These are phyloP conservation scores for Didymella exigua DNA, from an alignment of 2,329 filamentous ascomycete species.

Conservation along the genomic window DNA sequence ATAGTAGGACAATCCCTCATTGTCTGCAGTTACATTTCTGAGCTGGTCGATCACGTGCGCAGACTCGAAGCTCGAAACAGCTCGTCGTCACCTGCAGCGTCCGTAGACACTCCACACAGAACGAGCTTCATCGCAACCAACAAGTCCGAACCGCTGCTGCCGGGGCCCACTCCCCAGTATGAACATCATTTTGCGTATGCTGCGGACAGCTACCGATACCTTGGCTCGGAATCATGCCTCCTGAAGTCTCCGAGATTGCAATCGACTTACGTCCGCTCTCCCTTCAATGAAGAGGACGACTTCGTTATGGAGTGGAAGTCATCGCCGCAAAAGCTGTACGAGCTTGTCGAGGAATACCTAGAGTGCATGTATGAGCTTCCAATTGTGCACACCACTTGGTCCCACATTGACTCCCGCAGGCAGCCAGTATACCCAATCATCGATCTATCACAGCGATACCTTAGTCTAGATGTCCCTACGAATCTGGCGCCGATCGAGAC, in stretches of 20 bases:
- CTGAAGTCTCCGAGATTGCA: constrained; percentile 40
- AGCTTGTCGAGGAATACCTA: constrained; percentile 41
- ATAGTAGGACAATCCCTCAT: not conserved
- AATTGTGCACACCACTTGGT: not conserved
- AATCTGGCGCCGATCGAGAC: constrained; percentile 34
- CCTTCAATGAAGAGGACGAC: constrained; percentile 33
- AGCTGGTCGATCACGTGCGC: constrained; percentile 45
- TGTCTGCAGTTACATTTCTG: constrained; percentile 40
- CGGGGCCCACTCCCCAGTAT: constrained; percentile 25
- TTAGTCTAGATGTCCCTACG: constrained; percentile 27
- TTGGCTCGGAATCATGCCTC: constrained; percentile 43
- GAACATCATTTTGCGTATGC: constrained; percentile 46
- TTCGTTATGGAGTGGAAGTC: constrained; percentile 33
- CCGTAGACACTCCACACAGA: constrained; percentile 22
- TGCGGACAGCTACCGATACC: constrained; percentile 42
- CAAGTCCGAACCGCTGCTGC: constrained; percentile 22
- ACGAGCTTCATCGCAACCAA: constrained; percentile 4
- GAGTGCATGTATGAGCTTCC: constrained; percentile 28
- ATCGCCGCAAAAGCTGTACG: constrained; percentile 31
- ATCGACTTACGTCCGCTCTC: constrained; percentile 21
- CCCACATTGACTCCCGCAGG: not conserved
- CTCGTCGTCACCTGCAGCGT: constrained; percentile 29
- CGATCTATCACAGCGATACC: constrained; percentile 35
- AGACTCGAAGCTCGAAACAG: constrained; percentile 26
- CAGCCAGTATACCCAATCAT: constrained; percentile 41